Evolutionary conservation across 257 asterid species (phyloP), one percentile per base, ranked within the genome.

Genomic region (Solanum pennellii): DNA sequence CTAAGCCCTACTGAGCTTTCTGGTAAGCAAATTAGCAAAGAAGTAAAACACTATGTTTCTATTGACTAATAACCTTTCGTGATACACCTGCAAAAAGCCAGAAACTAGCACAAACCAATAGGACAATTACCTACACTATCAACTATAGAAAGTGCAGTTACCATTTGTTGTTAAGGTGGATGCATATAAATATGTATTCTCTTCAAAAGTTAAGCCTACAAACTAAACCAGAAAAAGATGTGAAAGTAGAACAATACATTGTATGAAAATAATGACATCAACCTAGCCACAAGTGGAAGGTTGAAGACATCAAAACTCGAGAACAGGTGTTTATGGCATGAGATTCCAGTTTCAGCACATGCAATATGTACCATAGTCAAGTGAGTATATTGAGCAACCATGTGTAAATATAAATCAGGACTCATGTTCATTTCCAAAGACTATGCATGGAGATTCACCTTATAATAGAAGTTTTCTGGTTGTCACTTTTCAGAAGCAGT

Each of bases 401-500:
- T 31, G 85, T 29, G 31, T 18, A 82, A 29, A 49, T 18, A 11
- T 20, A 82, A 31, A 82, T 82, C 69, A 82, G 45, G 45, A 49
- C 29, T 18, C 18, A 49, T 49, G 35, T 31, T 31, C 69, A 6
- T 49, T 82, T 82, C 29, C 69, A 82, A 49, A 79, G 16, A 25
- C 16, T 49, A 49, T 18, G 69, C 69, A 16, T 21, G 77, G 25
- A 73, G 79, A 87, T 62, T 62, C 90, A 95, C 99, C 98, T 91
- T 76, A 83, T 88, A 56, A 92, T 56, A 29, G 96, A 89, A 44
- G 91, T 94, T 88, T 90, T 89, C 20, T 74, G 86, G 86, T 59
- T 65, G n/a, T 90, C 91, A 89, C 94, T 72, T 88, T 93, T 93
- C 89, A 95, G 86, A 49, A 97, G 93, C 88, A 94, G 49, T 89